Conservation (phyloP, 2,329 filamentous ascomycete genomes). For the Drechslerella dactyloides region DNA sequence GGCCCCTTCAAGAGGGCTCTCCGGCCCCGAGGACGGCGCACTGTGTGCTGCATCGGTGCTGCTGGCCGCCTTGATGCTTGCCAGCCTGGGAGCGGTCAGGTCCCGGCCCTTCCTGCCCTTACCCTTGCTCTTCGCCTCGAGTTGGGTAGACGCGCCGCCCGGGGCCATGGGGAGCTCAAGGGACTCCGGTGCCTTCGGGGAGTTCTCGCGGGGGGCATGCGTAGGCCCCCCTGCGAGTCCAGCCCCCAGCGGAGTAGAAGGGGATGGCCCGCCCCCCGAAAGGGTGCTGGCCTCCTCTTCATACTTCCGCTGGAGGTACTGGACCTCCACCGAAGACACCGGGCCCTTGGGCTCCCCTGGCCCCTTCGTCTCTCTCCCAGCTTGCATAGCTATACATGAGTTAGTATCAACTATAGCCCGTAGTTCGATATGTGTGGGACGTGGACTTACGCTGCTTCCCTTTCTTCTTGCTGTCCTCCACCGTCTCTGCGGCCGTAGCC, state of each 20-base stretch:
- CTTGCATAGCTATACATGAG: background rate
- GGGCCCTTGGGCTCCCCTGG: background rate
- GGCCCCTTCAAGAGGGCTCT: conserved; percentile 9
- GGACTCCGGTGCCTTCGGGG: background rate
- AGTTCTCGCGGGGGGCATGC: background rate
- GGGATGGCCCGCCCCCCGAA: background rate
- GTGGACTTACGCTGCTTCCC: no score
- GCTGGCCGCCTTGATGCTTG: background rate
- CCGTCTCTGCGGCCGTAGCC: no score
- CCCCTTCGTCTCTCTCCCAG: background rate
- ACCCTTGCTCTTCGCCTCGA: background rate
- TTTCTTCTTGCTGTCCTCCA: no score
- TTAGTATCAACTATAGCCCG: no score
- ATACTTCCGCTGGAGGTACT: conserved; percentile 29
- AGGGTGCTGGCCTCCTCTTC: conserved; percentile 18
- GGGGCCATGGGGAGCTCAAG: background rate
- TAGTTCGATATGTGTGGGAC: no score
- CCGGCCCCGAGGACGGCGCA: conserved; percentile 7
- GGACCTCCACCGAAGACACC: conserved; percentile 9
- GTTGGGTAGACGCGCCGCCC: background rate
- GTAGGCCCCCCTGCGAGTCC: background rate
- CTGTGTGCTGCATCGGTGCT: background rate
- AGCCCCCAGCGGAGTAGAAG: background rate
- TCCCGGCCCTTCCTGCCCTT: background rate
- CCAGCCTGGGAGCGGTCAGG: conserved; percentile 2